A percentile compares a stretch with the other conserved stretches of the same genome.
These are phyloP conservation scores for Penicillium pulvis DNA, from an alignment of 495 filamentous ascomycete genomes.

Conservation along the genomic window DNA sequence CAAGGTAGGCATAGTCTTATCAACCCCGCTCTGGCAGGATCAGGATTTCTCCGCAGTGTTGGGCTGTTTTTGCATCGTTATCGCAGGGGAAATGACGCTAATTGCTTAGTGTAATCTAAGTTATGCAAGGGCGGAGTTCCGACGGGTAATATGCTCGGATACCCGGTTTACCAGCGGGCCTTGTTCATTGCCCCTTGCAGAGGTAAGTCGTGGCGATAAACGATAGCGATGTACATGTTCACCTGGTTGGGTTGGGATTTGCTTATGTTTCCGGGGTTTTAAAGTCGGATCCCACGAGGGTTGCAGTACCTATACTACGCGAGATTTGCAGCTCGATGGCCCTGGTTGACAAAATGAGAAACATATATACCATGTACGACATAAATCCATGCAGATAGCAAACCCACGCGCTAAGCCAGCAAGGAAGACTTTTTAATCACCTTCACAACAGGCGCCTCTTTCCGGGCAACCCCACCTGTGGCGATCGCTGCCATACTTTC, in stretches of 20 bases:
- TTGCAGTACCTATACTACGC: neutral
- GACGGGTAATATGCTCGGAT: slow-evolving; percentile 11
- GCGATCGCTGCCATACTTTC: slow-evolving; percentile 42
- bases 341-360: neutral
- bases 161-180: slow-evolving; percentile 5
- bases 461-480: slow-evolving; percentile 21
- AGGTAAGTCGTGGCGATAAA: neutral
- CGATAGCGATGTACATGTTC: neutral
- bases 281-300: neutral
- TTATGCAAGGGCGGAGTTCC: slow-evolving; percentile 22
- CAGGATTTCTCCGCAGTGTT: neutral
- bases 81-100: slow-evolving; percentile 13
- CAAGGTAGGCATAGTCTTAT: neutral
- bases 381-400: slow-evolving; percentile 6
- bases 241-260: neutral
- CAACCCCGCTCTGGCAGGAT: neutral
- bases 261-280: neutral
- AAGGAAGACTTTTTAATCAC: slow-evolving; percentile 56
- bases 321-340: neutral
- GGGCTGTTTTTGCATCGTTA: slow-evolving; percentile 5
- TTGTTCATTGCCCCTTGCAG: neutral
- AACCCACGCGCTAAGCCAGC: slow-evolving; percentile 38
- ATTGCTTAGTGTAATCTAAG: slow-evolving; percentile 1
- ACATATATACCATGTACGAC: slow-evolving; percentile 8
- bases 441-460: slow-evolving; percentile 46